A percentile compares a stretch with the other conserved stretches of the same genome.
phyloP scores from a whole-genome alignment of 2,329 filamentous ascomycete species.

The Trichoderma oligosporum region DNA sequence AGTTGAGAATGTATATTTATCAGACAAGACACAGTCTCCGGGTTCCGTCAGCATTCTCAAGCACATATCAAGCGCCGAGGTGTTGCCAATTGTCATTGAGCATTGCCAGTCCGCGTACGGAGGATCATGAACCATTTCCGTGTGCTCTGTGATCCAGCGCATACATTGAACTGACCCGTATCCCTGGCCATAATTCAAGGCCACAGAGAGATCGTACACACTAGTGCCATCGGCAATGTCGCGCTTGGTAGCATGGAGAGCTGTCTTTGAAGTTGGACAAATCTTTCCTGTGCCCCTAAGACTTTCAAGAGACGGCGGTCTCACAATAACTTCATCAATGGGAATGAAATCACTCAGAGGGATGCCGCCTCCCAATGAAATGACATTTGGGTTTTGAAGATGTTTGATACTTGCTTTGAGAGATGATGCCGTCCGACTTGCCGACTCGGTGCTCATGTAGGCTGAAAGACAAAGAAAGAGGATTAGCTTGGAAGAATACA shows the following conservation, averaged over 20 bases:
- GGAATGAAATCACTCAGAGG: conserved; percentile 9
- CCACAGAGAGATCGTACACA: conserved; percentile 8
- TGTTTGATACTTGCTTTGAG: conserved; percentile 3
- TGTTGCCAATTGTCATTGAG: conserved; percentile 12
- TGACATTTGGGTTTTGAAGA: conserved; percentile 6
- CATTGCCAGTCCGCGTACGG: conserved; percentile 12
- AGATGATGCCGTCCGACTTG: not conserved
- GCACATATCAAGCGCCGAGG: conserved; percentile 10
- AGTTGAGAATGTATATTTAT: conserved; percentile 7
- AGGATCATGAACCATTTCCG: conserved; percentile 11
- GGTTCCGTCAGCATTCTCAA: conserved; percentile 9
- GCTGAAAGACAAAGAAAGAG: not conserved
- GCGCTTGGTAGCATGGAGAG: conserved; percentile 8
- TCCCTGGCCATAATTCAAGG: not conserved
- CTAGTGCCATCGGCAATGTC: conserved; percentile 10
- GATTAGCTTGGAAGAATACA: not conserved
- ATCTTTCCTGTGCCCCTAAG: not conserved
- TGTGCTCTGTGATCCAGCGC: conserved; percentile 11
- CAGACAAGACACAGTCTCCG: conserved; percentile 1
- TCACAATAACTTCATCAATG: not conserved
- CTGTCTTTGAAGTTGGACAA: not conserved
- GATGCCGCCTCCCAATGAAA: conserved; percentile 10
- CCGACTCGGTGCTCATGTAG: conserved; percentile 8
- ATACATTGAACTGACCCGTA: conserved; percentile 6
- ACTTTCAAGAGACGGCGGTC: not conserved